Evolutionary conservation across 768 basidiomycete genomes (phyloP), one percentile per base, ranked within the genome.

Genomic region (Lyophyllum shimeji): DNA sequence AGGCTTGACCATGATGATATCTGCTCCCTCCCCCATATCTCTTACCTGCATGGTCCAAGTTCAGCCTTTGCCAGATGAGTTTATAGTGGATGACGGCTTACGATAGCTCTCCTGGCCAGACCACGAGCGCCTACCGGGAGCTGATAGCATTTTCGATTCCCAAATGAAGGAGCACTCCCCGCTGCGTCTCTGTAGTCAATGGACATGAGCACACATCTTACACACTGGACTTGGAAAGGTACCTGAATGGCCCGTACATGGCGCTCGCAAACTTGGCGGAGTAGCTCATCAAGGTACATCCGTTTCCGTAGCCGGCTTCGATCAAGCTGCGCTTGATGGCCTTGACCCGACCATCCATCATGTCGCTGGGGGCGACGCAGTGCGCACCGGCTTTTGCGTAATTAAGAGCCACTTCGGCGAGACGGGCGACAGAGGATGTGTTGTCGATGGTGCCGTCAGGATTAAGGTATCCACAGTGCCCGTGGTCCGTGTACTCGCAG

Each of bases 401-500:
- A 65, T 82, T 86, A 45, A 98, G 77, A 0, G 97, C 94, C 23
- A 99, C 95, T 65, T 97, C 77, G 0, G 93, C 93, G 58, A 99
- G 89, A 58, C 97, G 88, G n/a, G 78, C 76, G 12, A 93, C 91
- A 20, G 93, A 95, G 17, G 86, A 86, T 9, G 74, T 76, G 33
- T 85, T 85, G 70, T 91, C 77, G 70, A 98, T 91, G 2, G 86
- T 86, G 12, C 88, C 87, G 62, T 94, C 90, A 1, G 66, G 43
- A 61, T 90, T 71, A 37, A 95, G 80, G 44, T 89, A 66, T 23
- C 97, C 97, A 65, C 97, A 99, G 72, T 99, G 97, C 0, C 97
- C 97, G 63, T 98, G 96, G 47, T 93, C 91, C 8, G 97, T 98
- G 78, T 99, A 98, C 74, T 98, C 96, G 79, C 97, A 99, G n/a